Evolutionary conservation across 768 basidiomycete species (phyloP), one percentile per base, ranked within the genome.

Genomic region (Mycena indigotica): DNA sequence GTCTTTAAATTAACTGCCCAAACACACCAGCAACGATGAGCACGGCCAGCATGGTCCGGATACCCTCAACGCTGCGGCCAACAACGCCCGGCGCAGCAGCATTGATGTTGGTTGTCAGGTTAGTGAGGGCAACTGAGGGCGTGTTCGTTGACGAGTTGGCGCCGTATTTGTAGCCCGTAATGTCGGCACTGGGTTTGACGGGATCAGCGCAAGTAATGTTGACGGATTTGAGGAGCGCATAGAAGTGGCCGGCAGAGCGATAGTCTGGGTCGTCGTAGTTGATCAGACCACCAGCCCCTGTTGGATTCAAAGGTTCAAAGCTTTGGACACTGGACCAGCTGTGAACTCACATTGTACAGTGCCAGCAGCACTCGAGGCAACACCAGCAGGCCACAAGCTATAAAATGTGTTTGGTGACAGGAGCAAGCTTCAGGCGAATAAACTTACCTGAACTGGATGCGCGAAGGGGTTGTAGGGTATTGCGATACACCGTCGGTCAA

Each of bases 321-420:
- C n/a, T n/a, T n/a, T n/a, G n/a, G n/a, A n/a, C n/a, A n/a, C n/a
- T 44, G 38, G 29, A 16, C 28, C 2, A 19, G 6, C 16, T 16
- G 19, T 19, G 39, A 52, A 8, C 65, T 51, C 49, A 73, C 93
- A 95, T 54, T 82, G 65, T 29, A 95, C 73, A 6, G 89, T 93
- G 24, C 93, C 93, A 49, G 75, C 72, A 6, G 90, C 76, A 29
- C 77, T 79, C 8, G 77, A 66, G 35, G 76, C 55, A 66, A 90
- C 86, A 28, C 92, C 93, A 5, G 88, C 88, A n/a, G 91, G 88
- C 91, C 92, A 94, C 52, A 94, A 63, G 59, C 88, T 80, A 55
- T 8, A 17, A 77, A 50, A 28, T 28, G 15, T 4, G 44, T n/a
- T 55, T 26, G 13, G 28, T 50, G 28, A 32, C n/a, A 25, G 29